Percentiles rank a stretch among this genome's conserved stretches.
Evolutionary conservation across 371 early-diverging fungal species (phyloP).

Genomic region (Apophysomyces ossiformis): DNA sequence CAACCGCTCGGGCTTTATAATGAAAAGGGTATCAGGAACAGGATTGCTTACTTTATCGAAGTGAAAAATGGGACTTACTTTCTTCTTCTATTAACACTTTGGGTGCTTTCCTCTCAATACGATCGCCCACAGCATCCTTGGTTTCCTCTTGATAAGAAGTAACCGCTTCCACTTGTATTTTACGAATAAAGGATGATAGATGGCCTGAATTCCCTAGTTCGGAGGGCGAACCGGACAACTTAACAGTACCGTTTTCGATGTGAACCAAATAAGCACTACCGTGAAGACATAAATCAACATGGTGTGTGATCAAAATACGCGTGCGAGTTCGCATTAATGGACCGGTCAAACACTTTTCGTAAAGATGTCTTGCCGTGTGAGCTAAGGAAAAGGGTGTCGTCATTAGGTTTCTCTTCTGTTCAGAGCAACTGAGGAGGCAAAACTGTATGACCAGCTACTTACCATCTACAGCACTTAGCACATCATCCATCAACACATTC

Average conservation of each 20-base stretch:
- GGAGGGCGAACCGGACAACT: conserved; percentile 38
- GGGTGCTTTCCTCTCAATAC: conserved; percentile 17
- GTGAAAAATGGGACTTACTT: too few relatives aligned
- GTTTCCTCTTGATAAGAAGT: neutral
- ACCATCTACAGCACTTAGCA: conserved; percentile 76
- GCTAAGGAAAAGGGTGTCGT: conserved; percentile 27
- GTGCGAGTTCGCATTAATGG: conserved; percentile 76
- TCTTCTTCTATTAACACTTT: conserved; percentile 44
- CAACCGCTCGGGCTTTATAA: conserved; percentile 45
- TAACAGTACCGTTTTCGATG: conserved; percentile 57
- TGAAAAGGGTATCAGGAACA: too few relatives aligned
- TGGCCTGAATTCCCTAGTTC: conserved; percentile 44
- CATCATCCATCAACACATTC: conserved; percentile 79
- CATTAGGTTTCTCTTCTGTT: neutral
- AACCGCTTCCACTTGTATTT: conserved; percentile 35
- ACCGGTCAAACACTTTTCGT: conserved; percentile 68
- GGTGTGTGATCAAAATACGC: conserved; percentile 86
- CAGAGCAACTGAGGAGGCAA: neutral
- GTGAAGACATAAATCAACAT: conserved; percentile 74
- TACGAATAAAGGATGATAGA: conserved; percentile 36
- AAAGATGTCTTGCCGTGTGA: conserved; percentile 85
- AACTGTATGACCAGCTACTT: neutral
- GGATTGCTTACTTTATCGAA: too few relatives aligned
- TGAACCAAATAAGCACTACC: conserved; percentile 66
- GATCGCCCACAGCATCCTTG: neutral